A percentile compares a stretch with the other conserved stretches of the same genome.
These are phyloP conservation scores for Phytopythium sindhum DNA, from an alignment of 352 stramenopile genomes.

Conservation along the genomic window DNA sequence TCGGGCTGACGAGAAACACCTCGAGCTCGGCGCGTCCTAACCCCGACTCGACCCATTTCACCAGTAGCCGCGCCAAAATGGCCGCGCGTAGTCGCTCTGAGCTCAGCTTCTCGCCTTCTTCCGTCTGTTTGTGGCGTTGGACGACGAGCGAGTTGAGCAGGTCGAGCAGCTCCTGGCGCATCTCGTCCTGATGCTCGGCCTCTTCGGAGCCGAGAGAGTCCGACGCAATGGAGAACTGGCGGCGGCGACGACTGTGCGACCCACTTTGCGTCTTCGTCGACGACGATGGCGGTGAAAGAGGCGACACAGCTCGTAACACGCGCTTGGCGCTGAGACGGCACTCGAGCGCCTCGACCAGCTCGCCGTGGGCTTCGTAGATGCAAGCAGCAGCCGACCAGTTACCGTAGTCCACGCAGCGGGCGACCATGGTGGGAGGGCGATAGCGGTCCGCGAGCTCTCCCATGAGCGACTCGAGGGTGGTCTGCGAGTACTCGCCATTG, in stretches of 20 bases:
- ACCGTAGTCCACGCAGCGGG: conserved; percentile 75
- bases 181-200: conserved; percentile 46
- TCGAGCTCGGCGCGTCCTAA: conserved; percentile 57
- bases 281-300: neutral
- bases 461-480: conserved; percentile 46
- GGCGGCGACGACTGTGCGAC: conserved; percentile 14
- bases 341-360: conserved; percentile 82
- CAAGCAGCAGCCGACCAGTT: conserved; percentile 79
- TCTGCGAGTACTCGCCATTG: conserved; percentile 38
- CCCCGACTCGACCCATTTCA: conserved; percentile 85
- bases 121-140: conserved; percentile 24
- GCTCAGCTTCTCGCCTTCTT: conserved; percentile 15
- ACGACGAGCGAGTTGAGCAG: conserved; percentile 67
- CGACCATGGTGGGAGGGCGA: conserved; percentile 69
- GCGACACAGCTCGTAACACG: conserved; percentile 12
- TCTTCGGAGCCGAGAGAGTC: conserved; percentile 21
- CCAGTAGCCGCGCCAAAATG: conserved; percentile 72
- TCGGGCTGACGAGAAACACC: conserved; percentile 51
- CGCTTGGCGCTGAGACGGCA: conserved; percentile 74
- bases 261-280: neutral
- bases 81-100: conserved; percentile 45
- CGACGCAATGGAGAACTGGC: conserved; percentile 26
- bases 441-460: conserved; percentile 61
- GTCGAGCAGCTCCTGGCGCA: conserved; percentile 59
- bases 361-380: conserved; percentile 76